These are phyloP conservation scores for Huntiella savannae DNA, from an alignment of 2,329 filamentous ascomycete genomes.

Conservation along the genomic window DNA sequence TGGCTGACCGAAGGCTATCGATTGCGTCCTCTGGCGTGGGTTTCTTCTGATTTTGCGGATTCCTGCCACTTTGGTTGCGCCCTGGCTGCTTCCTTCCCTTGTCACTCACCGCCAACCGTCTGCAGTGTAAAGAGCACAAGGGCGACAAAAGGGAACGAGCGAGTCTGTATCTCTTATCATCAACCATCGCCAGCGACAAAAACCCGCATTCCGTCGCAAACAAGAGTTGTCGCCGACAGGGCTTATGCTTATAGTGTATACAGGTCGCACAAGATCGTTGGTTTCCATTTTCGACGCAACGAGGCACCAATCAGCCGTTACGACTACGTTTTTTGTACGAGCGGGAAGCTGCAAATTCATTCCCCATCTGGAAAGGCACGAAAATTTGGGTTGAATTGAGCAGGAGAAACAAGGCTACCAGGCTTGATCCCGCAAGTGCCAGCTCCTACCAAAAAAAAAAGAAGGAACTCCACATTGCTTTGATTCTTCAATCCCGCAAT, in stretches of 20 bases:
- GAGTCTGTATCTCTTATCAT: too few species aligned
- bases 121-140: neutral
- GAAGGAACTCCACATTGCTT: too few species aligned
- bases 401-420: constrained; percentile 2
- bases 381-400: neutral
- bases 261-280: too few species aligned
- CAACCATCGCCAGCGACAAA: too few species aligned
- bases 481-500: neutral
- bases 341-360: too few species aligned
- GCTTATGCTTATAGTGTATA: too few species aligned
- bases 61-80: neutral
- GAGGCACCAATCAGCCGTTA: too few species aligned
- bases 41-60: neutral
- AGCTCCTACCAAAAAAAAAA: neutral
- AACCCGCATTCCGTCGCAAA: too few species aligned
- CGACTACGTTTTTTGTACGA: too few species aligned
- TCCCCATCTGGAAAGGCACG: neutral
- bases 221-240: too few species aligned
- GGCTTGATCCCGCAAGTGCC: neutral
- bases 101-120: neutral
- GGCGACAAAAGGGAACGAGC: too few species aligned
- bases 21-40: neutral
- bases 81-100: neutral
- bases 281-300: too few species aligned
- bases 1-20: neutral